phyloP scores from a whole-genome alignment of 1,284 basidiomycete genomes.

The Ustilago cynodontis region DNA sequence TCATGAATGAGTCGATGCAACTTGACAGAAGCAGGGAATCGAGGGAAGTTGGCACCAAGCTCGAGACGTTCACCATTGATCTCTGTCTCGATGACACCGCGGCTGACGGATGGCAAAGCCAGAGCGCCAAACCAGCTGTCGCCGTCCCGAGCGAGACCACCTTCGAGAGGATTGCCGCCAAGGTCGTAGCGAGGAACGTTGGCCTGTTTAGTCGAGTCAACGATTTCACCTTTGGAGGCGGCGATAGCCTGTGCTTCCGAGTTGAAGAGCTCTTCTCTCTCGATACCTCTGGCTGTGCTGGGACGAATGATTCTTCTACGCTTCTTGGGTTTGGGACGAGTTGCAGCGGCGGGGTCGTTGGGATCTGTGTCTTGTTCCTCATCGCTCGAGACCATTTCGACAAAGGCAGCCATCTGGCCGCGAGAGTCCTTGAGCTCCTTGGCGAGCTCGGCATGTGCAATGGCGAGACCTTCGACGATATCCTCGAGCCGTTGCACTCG shows the following conservation, averaged over 20 bases:
- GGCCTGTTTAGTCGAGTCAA: conserved; percentile 39
- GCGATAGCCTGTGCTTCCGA: conserved; percentile 53
- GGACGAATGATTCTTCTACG: conserved; percentile 51
- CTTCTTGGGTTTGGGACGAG: conserved; percentile 42
- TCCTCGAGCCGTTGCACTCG: conserved; percentile 64
- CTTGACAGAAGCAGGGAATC: conserved; percentile 63
- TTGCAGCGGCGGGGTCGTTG: conserved; percentile 17
- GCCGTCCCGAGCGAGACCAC: conserved; percentile 62
- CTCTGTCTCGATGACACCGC: conserved; percentile 62
- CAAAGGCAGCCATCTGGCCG: conserved; percentile 40
- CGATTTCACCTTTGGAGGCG: conserved; percentile 49
- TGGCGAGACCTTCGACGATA: conserved; percentile 64
- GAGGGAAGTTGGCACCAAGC: conserved; percentile 61
- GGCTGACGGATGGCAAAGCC: conserved; percentile 63
- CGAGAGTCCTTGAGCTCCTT: conserved; percentile 55
- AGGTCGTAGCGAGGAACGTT: conserved; percentile 44
- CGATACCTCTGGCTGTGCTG: conserved; percentile 54
- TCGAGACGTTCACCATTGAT: conserved; percentile 66
- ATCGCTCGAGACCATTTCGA: conserved; percentile 50
- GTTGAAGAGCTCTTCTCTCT: conserved; percentile 62
- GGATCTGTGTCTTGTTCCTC: conserved; percentile 40
- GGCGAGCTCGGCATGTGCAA: conserved; percentile 60
- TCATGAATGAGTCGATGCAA: conserved; percentile 64
- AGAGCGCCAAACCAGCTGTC: conserved; percentile 66
- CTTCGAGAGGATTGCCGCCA: conserved; percentile 59